Percentiles rank a stretch among this genome's conserved stretches.
phyloP scores from a whole-genome alignment of 176 grass and related monocot genomes.

The Phragmites australis region DNA sequence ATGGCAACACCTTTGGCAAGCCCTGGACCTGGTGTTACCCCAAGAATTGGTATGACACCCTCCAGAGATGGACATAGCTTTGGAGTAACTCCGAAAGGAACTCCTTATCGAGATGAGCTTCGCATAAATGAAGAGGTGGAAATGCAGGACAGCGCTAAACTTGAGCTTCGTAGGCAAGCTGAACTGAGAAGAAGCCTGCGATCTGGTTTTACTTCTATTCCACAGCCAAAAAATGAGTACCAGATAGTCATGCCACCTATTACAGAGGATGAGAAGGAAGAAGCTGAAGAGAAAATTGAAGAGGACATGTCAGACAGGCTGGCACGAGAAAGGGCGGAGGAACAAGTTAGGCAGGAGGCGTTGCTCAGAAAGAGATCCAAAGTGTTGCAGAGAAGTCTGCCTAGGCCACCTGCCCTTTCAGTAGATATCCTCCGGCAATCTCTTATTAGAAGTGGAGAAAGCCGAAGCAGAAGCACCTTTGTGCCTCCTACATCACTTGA shows the following conservation, averaged over 20 bases:
- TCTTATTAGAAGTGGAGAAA: constrained; percentile 76
- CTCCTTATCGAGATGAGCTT: constrained; percentile 82
- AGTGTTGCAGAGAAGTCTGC: constrained; percentile 88
- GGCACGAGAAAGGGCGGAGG: constrained; percentile 74
- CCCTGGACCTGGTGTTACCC: constrained; percentile 71
- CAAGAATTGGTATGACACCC: constrained; percentile 79
- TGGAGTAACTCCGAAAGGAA: constrained; percentile 69
- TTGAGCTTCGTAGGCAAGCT: constrained; percentile 66
- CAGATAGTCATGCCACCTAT: constrained; percentile 81
- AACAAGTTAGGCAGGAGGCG: constrained; percentile 66
- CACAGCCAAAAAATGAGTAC: constrained; percentile 87
- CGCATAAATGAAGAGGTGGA: constrained; percentile 85
- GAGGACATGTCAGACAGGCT: constrained; percentile 83
- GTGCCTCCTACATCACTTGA: constrained; percentile 86
- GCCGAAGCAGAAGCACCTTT: constrained; percentile 65
- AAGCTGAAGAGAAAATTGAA: constrained; percentile 75
- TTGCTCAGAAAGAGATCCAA: constrained; percentile 91
- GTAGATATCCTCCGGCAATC: constrained; percentile 69
- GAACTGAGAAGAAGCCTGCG: constrained; percentile 67
- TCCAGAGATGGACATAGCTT: constrained; percentile 67
- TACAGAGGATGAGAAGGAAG: constrained; percentile 63
- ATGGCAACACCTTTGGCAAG: constrained; percentile 79
- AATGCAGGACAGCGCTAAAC: constrained; percentile 62
- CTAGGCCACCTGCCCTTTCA: constrained; percentile 70
- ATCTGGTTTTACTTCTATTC: constrained; percentile 65